Evolutionary conservation across 805 yeast species (phyloP), one percentile per base, ranked within the genome.

Genomic region (Metschnikowia vanudenii): DNA sequence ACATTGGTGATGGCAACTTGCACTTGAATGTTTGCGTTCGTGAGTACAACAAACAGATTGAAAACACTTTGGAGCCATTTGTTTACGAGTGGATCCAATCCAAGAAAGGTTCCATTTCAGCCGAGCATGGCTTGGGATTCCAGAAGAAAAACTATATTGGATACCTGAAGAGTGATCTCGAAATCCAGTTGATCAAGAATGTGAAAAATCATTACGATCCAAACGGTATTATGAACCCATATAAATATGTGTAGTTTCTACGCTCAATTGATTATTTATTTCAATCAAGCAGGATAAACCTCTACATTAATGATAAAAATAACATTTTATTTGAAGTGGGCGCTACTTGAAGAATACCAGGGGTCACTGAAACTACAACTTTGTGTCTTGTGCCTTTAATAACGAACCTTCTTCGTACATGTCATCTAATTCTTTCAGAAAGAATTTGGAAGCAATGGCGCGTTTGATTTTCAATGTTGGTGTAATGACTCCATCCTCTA

Each of bases 81-180:
- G 94, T 94, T 26, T 94, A 90, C 63, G 96, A 94, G 71, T 91
- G 91, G 85, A 86, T 94, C 45, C 60, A 78, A 67, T 58, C 67
- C 22, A 74, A 80, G 52, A 71, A 82, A 29, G 99, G 99, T 18
- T 91, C 98, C 1, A 85, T 94, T 44, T 85, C 96, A 49, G 99
- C 99, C 22, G 99, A 94, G 67, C 99, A 94, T 65, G 99, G 99
- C 13, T 75, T 94, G 47, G 99, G 99, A 0, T 88, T 94, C 79
- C 97, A 92, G 61, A 94, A 94, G 84, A 89, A 85, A 58, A 86
- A 88, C 61, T 94, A 87, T 64, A 78, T 92, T 55, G 84, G 84
- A 9, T 94, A 92, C 71, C 79, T 96, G 43, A 94, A 91, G 74
- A 79, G 80, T 53, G 82, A 76, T 11, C 70, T 72, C 43, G 91